Evolutionary conservation across 2,329 filamentous ascomycete species (phyloP), one percentile per base, ranked within the genome.

Genomic region (Bipolaris cookei): DNA sequence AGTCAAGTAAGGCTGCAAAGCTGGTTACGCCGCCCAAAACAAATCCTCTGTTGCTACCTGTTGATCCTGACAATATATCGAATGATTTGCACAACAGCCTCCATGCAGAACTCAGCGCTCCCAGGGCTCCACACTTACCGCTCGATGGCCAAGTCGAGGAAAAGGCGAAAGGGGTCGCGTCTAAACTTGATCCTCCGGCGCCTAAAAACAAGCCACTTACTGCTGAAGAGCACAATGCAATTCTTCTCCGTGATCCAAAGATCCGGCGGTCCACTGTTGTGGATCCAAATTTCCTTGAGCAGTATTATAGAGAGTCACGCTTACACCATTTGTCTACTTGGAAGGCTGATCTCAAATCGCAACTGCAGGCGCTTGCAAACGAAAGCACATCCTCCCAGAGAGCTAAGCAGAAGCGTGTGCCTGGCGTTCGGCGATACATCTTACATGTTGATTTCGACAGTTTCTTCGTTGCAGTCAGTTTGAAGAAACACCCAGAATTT

Each of bases 371-470:
- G 6, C 80, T 96, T 53, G 88, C 93, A 7, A 84, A 86, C 1
- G 90, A 96, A 65, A 91, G 88, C 69, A 81, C 58, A 52, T 82
- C 69, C 30, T 81, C 81, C 7, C 82, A 84, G 64, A 83, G 72
- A 66, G 73, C 62, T 5, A 79, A 64, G 81, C 79, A 79, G 55
- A 84, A 88, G 67, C 81, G 82, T 39, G 82, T 82, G 23, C 80
- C 84, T 11, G 90, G 89, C 0, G 78, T 87, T 3, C 84, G 93
- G 58, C 82, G 90, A 48, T 99, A 98, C 68, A 84, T 99, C 51
- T 85, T 99, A 71, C 95, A 99, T 69, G 92, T 99, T 28, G 95
- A 99, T 72, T 99, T 99, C 74, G 96, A 99, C 77, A 95, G 92
- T 76, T 99, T 99, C 78, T 99, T 99, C 76, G 97, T 93, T 57